Evolutionary conservation across 1,139 yeast genomes (phyloP).

Genomic region (Blastobotrys arbuscula): DNA sequence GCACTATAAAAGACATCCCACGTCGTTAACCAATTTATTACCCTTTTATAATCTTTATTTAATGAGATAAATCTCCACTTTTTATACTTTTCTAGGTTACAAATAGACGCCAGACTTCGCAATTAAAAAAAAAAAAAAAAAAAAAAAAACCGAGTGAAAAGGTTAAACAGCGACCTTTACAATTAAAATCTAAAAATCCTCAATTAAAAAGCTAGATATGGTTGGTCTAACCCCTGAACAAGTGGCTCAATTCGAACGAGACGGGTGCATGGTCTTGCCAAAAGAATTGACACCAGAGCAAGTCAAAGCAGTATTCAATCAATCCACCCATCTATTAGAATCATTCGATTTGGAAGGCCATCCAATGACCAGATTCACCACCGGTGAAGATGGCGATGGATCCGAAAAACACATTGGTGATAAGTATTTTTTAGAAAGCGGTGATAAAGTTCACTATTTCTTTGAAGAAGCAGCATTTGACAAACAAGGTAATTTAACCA

Average conservation of each 20-base stretch:
- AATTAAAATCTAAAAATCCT: too few relatives aligned
- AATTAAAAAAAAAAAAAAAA: neutral
- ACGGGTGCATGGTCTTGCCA: conserved; percentile 62
- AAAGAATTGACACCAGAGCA: conserved; percentile 45
- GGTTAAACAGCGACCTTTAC: too few relatives aligned
- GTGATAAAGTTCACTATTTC: conserved; percentile 65
- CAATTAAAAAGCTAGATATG: too few relatives aligned
- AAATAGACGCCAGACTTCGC: too few relatives aligned
- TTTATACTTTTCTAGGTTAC: neutral
- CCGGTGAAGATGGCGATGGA: conserved; percentile 47
- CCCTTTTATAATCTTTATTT: too few relatives aligned
- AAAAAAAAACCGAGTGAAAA: neutral
- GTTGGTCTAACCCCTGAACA: conserved; percentile 31
- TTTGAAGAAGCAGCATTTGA: conserved; percentile 66
- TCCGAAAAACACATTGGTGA: conserved; percentile 59
- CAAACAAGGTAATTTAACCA: conserved; percentile 43
- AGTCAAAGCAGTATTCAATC: conserved; percentile 38
- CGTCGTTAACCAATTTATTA: too few relatives aligned
- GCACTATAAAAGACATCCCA: too few relatives aligned
- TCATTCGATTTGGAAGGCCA: conserved; percentile 53
- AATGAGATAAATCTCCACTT: too few relatives aligned
- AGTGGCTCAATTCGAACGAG: conserved; percentile 39
- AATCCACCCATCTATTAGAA: conserved; percentile 43
- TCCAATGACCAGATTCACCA: conserved; percentile 67
- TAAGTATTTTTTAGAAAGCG: conserved; percentile 60